Evolutionary conservation across 1,139 yeast genomes (phyloP), one percentile per base, ranked within the genome.

Genomic region (Hyphopichia burtonii): DNA sequence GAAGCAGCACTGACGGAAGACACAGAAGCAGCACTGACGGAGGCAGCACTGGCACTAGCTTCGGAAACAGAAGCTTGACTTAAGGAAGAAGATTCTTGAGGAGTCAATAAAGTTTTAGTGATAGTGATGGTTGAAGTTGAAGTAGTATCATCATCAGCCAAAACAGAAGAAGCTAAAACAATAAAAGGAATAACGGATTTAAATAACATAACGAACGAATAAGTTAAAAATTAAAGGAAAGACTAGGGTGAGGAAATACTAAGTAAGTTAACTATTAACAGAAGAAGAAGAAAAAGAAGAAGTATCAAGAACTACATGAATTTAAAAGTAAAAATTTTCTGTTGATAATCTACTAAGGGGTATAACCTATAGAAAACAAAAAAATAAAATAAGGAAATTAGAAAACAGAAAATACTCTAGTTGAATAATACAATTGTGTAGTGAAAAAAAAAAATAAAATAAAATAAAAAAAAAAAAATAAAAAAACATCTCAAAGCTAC

Each of bases 51-150:
- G 16, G 54, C 46, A 34, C 52, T 48, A 23, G 51, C 45, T 30
- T 49, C 49, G 22, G 41, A 47, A 37, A 44, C 41, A 32, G 50
- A 39, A 17, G 53, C 51, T 11, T 55, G 52, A 18, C 54, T 46
- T 11, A 65, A 37, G 38, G 70, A 61, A 39, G 63, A 52, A 22
- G 67, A 68, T 53, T 71, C 71, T 50, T 63, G 61, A 35, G 76
- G 76, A 40, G 74, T 64, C 58, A 67, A 68, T 47, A 71, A 52
- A 31, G 78, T 72, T 43, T 58, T 62, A 50, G 78, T 72, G 52
- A 70, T 53, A 39, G 76, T 71, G 44, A 72, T 53, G 34, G 77
- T 71, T 36, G 69, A 58, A 19, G 60, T 52, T 36, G 71, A 54
- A 37, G 81, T 76, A 15, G 54, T 52, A n/a, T 66, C 75, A 34